Evolutionary conservation across 768 basidiomycete species (phyloP).

Genomic region (Hericium erinaceus): DNA sequence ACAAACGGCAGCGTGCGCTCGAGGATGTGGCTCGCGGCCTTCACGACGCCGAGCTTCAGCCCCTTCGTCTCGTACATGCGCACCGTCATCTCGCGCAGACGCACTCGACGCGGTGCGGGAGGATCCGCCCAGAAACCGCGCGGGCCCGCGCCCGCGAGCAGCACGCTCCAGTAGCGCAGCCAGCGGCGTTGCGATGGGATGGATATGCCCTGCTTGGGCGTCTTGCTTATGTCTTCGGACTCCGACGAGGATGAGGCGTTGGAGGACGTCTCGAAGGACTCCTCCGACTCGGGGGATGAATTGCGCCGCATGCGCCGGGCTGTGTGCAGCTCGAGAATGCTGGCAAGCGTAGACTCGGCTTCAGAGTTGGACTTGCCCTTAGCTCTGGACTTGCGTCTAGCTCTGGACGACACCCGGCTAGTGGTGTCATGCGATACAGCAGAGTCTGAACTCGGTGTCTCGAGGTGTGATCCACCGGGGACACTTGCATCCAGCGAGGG

Average conservation of each 20-base stretch:
- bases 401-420: no score
- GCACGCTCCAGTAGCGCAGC: conserved; percentile 67
- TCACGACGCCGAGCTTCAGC: conserved; percentile 41
- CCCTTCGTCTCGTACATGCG: conserved; percentile 50
- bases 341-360: conserved; percentile 26
- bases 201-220: conserved; percentile 46
- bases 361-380: not conserved
- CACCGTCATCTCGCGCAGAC: conserved; percentile 45
- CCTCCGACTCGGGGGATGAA: not conserved
- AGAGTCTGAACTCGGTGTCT: no score
- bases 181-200: conserved; percentile 78
- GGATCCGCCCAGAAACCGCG: conserved; percentile 33
- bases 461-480: no score
- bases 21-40: conserved; percentile 47
- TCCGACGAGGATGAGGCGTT: conserved; percentile 9
- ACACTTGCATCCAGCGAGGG: no score
- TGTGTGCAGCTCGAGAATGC: conserved; percentile 61
- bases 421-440: not conserved
- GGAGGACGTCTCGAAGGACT: conserved; percentile 3
- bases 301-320: conserved; percentile 52
- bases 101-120: conserved; percentile 34
- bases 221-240: conserved; percentile 10
- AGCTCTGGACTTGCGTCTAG: not conserved
- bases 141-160: conserved; percentile 50
- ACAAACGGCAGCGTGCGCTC: conserved; percentile 33